Conservation (phyloP, 2,329 filamentous ascomycete species). For the Chaetomiaceae sp. region DNA sequence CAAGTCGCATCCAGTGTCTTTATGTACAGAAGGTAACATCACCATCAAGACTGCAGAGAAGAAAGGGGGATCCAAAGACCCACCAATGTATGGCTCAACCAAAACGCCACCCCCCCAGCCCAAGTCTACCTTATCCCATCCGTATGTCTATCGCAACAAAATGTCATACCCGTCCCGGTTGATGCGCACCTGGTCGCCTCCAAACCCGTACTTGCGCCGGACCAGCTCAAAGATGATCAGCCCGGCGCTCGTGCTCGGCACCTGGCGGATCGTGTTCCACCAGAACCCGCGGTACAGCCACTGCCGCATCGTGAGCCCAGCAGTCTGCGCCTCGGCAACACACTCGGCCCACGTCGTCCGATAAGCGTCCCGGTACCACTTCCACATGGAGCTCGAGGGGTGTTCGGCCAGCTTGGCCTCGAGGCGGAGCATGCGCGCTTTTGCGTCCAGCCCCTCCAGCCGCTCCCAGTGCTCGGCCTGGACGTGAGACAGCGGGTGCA, state of each 20-base stretch:
- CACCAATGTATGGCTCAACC: too few species aligned
- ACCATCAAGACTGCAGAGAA: too few species aligned
- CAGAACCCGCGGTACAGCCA: constrained; percentile 71
- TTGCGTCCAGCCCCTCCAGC: constrained; percentile 65
- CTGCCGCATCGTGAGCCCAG: constrained; percentile 50
- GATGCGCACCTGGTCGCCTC: constrained; percentile 58
- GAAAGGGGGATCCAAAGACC: too few species aligned
- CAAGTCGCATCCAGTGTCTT: too few species aligned
- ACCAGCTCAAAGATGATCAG: constrained; percentile 76
- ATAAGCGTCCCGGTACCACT: constrained; percentile 67
- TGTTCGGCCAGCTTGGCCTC: constrained; percentile 14
- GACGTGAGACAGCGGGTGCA: constrained; percentile 67
- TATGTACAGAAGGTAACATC: too few species aligned
- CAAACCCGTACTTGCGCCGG: constrained; percentile 64
- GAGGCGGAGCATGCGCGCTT: constrained; percentile 43
- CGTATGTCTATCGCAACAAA: constrained; percentile 43
- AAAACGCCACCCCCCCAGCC: not conserved
- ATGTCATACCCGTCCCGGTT: constrained; percentile 68
- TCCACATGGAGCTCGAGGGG: constrained; percentile 41
- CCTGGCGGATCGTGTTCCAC: constrained; percentile 66
- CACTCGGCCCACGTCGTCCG: constrained; percentile 62
- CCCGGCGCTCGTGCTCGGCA: constrained; percentile 71
- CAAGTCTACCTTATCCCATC: not conserved
- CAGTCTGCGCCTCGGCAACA: constrained; percentile 47
- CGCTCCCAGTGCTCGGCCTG: constrained; percentile 70